Conservation (phyloP, 2,329 filamentous ascomycete genomes). For the Stenocarpella maydis region DNA sequence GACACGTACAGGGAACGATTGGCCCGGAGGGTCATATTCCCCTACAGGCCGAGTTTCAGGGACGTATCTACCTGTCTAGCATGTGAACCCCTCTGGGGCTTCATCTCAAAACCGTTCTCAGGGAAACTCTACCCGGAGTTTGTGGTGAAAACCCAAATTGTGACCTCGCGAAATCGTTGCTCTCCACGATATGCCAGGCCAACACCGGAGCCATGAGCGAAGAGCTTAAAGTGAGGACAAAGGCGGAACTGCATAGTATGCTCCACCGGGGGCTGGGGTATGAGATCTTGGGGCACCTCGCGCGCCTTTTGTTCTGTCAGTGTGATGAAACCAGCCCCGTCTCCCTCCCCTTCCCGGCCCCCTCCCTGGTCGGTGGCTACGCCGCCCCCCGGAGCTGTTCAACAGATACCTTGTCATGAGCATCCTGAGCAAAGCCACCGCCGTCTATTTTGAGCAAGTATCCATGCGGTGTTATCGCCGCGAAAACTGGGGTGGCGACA, state of each 20-base stretch:
- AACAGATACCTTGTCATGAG: not conserved
- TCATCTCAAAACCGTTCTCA: not conserved
- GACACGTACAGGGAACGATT: not conserved
- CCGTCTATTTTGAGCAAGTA: constrained; percentile 11
- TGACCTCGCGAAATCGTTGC: not conserved
- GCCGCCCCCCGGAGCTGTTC: not conserved
- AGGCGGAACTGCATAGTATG: not conserved
- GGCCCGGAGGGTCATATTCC: not conserved
- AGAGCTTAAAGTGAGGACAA: constrained; percentile 15
- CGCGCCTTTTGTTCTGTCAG: no score
- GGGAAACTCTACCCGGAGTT: no score
- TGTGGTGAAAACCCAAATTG: not conserved
- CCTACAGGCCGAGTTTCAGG: not conserved
- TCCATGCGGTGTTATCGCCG: not conserved
- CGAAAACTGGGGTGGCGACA: not conserved
- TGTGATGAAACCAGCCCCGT: no score
- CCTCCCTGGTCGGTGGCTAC: no score
- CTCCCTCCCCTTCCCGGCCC: no score
- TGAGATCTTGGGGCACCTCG: not conserved
- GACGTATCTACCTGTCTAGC: not conserved
- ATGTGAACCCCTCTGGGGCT: not conserved
- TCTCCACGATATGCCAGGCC: not conserved
- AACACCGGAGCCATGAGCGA: constrained; percentile 17
- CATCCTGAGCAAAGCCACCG: not conserved
- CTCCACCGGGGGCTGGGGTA: not conserved